Base-by-base conservation (phyloP, 1,284 basidiomycete species). In the Neonothopanus nambi region DNA sequence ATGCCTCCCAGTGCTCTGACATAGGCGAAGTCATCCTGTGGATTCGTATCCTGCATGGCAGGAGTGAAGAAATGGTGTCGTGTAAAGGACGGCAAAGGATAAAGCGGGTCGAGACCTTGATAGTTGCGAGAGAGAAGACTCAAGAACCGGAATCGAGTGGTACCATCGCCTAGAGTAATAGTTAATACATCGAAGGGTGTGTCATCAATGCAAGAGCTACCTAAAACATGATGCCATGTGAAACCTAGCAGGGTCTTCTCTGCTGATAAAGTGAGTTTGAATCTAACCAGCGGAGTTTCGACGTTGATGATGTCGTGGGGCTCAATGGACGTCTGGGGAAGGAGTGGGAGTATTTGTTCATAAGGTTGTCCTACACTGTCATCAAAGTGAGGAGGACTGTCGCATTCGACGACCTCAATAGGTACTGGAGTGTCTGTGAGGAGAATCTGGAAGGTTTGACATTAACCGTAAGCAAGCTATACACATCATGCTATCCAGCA, bases 151-250 rank as follows among this genome's bases (percentile, higher is more conserved):
- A 57, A 54, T 1, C 66, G 44, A 11, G 57, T 50, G 5, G 60
- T 56, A 3, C 62, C 67, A 37, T 72, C 70, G 8, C 70, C 70
- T 70, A 40, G n/a, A n/a, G n/a, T 28, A n/a, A n/a, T 15, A 44
- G 15, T 17, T 7, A 64, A 59, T 59, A n/a, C n/a, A n/a, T n/a
- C n/a, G n/a, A n/a, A 21, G 61, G 52, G 11, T 39, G n/a, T 9
- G 51, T 39, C 51, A 43, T 8, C 6, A 26, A 24, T 39, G 28
- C 23, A 21, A 41, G 40, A 24, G 54, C 4, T 45, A 63, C 65
- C 66, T n/a, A 67, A 59, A 4, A 55, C 58, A 48, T 72, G 70
- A 49, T 72, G 63, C 71, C 69, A 72, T 6, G 64, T 61, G 17
- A 72, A 53, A 17, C 68, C 71, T 18, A 72, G 58, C 13, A 57